Percentiles rank a stretch among this genome's conserved stretches.
These are phyloP conservation scores for Fusarium chlamydosporum DNA, from an alignment of 2,329 filamentous ascomycete species.

Conservation along the genomic window DNA sequence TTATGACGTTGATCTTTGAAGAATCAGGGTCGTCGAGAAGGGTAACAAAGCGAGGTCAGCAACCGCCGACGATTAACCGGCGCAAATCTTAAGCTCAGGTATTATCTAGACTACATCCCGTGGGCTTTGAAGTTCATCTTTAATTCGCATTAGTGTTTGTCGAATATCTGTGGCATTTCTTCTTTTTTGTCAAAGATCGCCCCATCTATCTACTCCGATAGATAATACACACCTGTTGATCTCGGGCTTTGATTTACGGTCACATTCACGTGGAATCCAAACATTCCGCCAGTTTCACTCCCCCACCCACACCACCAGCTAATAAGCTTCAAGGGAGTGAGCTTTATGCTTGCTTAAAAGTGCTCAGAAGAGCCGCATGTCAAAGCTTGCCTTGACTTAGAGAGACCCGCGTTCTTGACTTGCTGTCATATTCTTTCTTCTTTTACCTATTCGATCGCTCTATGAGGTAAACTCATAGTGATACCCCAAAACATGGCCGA, in stretches of 20 bases:
- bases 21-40: conserved; percentile 33
- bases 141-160: background rate
- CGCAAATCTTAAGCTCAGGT: conserved; percentile 37
- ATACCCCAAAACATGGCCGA: conserved; percentile 68
- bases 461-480: conserved; percentile 33
- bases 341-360: conserved; percentile 14
- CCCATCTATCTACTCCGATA: background rate
- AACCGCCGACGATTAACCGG: conserved; percentile 53
- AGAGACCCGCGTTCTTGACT: conserved; percentile 5
- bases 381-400: conserved; percentile 7
- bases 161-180: background rate
- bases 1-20: conserved; percentile 33
- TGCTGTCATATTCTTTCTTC: background rate
- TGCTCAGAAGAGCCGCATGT: conserved; percentile 18
- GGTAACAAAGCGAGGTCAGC: conserved; percentile 37
- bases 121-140: background rate
- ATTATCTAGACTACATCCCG: background rate
- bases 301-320: conserved; percentile 37
- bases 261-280: conserved; percentile 34
- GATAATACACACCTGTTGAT: background rate
- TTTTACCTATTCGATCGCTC: background rate
- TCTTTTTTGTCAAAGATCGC: background rate
- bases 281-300: conserved; percentile 33
- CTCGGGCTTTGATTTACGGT: conserved; percentile 25
- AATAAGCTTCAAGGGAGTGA: conserved; percentile 13